Evolutionary conservation across 2,329 filamentous ascomycete genomes (phyloP).

Genomic region (Anthostomella pinea): DNA sequence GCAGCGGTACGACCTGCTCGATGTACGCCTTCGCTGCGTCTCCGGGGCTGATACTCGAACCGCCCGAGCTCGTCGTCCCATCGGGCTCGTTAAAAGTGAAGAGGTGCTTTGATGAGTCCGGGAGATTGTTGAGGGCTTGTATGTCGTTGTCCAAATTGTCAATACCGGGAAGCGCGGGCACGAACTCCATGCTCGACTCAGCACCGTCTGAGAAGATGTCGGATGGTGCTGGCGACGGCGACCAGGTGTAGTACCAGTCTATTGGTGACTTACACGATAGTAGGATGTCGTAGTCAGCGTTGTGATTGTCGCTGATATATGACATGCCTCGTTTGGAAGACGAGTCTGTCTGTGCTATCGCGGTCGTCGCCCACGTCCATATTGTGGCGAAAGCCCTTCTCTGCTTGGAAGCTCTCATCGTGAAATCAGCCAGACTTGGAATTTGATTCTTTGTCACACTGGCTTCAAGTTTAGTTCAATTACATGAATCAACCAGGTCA

Average conservation of each 20-base stretch:
- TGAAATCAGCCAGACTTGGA: no score
- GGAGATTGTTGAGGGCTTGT: conserved; percentile 26
- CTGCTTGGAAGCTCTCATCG: no score
- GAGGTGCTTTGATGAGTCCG: conserved; percentile 36
- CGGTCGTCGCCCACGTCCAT: conserved; percentile 2
- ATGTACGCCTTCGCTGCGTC: conserved; percentile 39
- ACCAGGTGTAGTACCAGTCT: conserved; percentile 44
- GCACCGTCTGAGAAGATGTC: conserved; percentile 21
- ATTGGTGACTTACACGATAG: conserved; percentile 37
- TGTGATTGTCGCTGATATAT: conserved; percentile 21
- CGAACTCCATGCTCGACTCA: conserved; percentile 30
- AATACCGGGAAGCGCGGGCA: conserved; percentile 38
- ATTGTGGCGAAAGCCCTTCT: no score
- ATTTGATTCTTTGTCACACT: no score
- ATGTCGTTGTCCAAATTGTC: conserved; percentile 31
- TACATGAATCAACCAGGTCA: no score
- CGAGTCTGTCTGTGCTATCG: conserved; percentile 1
- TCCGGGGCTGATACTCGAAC: conserved; percentile 36
- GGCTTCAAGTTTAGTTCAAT: no score
- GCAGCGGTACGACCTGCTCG: conserved; percentile 35
- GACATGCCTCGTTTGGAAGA: conserved; percentile 28
- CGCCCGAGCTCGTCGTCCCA: conserved; percentile 37
- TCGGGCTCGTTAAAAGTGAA: conserved; percentile 43
- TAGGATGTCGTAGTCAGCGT: conserved; percentile 34
- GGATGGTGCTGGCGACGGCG: conserved; percentile 27